These are phyloP conservation scores for Penstemon barbatus DNA, from an alignment of 257 asterid species.

Conservation along the genomic window DNA sequence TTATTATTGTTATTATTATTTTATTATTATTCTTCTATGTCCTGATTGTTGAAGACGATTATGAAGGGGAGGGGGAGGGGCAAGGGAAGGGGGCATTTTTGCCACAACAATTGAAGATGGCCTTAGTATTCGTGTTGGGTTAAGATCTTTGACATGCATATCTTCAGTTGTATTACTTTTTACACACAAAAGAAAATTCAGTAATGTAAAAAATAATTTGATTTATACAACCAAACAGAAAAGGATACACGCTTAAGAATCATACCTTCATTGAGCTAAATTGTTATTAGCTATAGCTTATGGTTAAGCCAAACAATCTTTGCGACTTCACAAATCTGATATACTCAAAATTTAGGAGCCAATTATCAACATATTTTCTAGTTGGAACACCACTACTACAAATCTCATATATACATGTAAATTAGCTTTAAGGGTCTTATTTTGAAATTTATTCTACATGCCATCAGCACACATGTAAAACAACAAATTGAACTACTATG, in stretches of 20 bases:
- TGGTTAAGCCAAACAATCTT: conserved; percentile 13
- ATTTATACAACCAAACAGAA: neutral
- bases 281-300: conserved; percentile 14
- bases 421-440: conserved; percentile 1
- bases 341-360: conserved; percentile 9
- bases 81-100: no score
- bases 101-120: no score
- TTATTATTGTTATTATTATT: no score
- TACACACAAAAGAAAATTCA: conserved; percentile 7
- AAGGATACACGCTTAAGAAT: neutral
- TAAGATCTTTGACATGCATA: neutral
- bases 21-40: no score
- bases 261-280: conserved; percentile 9
- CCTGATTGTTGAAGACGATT: no score
- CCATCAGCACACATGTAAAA: conserved; percentile 13
- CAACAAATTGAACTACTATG: conserved; percentile 10
- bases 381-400: neutral
- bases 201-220: neutral
- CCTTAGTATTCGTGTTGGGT: conserved; percentile 3
- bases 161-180: conserved; percentile 3
- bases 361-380: neutral
- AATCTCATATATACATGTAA: neutral
- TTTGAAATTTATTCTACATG: conserved; percentile 7
- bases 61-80: no score
- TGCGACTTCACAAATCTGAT: neutral